A percentile compares a stretch with the other conserved stretches of the same genome.
phyloP scores from a whole-genome alignment of 1,284 basidiomycete genomes.

The Ceratobasidium sp. region DNA sequence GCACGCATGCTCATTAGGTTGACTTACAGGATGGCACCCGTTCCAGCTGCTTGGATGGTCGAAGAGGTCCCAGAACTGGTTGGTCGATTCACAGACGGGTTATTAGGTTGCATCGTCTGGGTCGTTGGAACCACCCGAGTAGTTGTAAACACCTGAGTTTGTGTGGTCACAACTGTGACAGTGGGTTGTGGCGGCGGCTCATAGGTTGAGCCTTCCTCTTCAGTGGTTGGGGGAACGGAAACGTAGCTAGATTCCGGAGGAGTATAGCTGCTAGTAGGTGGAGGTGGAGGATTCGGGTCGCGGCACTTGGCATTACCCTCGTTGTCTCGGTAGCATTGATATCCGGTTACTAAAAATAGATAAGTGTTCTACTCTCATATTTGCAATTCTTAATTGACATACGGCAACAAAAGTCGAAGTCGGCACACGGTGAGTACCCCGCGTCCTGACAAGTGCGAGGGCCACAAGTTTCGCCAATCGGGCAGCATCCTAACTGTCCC shows the following conservation, averaged over 20 bases:
- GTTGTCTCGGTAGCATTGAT: conserved; percentile 5
- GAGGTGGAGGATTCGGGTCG: conserved; percentile 20
- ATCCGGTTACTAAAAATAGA: conserved; percentile 20
- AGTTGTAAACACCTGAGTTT: not conserved
- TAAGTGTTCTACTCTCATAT: not conserved
- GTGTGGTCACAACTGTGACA: not conserved
- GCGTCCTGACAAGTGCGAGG: conserved; percentile 16
- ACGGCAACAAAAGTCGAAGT: conserved; percentile 19
- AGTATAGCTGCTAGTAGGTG: too few species aligned
- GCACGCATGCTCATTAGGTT: too few species aligned
- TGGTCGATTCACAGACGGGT: not conserved
- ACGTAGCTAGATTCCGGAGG: not conserved
- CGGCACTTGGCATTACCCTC: conserved; percentile 1
- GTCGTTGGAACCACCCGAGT: not conserved
- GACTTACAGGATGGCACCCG: conserved; percentile 4
- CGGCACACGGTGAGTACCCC: conserved; percentile 9
- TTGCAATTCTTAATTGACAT: not conserved
- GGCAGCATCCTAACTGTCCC: conserved; percentile 28
- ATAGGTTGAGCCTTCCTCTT: not conserved
- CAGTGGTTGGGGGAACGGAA: not conserved
- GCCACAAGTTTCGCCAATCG: conserved; percentile 21
- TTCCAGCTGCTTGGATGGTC: conserved; percentile 9
- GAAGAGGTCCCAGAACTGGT: not conserved
- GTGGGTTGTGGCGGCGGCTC: not conserved
- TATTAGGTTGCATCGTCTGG: not conserved